Conservation (phyloP, 1,139 yeast genomes). For the Kluyveromyces sp. region DNA sequence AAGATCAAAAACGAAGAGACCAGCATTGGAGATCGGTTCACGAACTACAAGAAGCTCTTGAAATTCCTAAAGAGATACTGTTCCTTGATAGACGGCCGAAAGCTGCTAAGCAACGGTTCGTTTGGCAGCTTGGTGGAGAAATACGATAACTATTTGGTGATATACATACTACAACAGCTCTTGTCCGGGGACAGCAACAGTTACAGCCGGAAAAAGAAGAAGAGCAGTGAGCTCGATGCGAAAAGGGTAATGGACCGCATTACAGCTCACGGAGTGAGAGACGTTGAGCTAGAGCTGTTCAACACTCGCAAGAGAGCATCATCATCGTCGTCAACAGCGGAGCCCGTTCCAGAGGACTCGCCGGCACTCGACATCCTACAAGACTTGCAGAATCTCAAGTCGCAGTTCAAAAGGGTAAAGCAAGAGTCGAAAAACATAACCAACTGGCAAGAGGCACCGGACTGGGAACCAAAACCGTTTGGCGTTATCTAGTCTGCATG, state of each 20-base stretch:
- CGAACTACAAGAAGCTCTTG: conserved; percentile 6
- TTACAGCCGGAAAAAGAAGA: conserved; percentile 13
- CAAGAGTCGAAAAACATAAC: not conserved
- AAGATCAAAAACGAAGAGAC: conserved; percentile 4
- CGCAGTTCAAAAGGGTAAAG: conserved; percentile 15
- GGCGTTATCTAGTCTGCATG: conserved; percentile 28
- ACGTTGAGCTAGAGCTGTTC: conserved; percentile 3
- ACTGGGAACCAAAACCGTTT: conserved; percentile 43
- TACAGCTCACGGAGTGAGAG: not conserved
- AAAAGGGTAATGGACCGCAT: not conserved
- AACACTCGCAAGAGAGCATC: not conserved
- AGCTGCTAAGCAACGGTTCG: conserved; percentile 9
- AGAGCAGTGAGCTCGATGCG: conserved; percentile 18
- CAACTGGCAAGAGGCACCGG: conserved; percentile 4
- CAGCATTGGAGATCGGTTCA: conserved; percentile 1
- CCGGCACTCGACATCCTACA: conserved; percentile 16
- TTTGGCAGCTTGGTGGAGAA: conserved; percentile 11
- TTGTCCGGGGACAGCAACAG: conserved; percentile 5
- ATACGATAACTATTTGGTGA: conserved; percentile 12
- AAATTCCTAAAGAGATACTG: conserved; percentile 10
- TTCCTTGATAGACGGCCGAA: conserved; percentile 10
- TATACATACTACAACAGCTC: conserved; percentile 9
- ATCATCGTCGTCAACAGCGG: not conserved
- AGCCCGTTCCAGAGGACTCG: not conserved
- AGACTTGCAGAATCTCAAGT: conserved; percentile 28